These are phyloP conservation scores for Taiozyma sp. DNA, from an alignment of 1,139 yeast species.

Conservation along the genomic window DNA sequence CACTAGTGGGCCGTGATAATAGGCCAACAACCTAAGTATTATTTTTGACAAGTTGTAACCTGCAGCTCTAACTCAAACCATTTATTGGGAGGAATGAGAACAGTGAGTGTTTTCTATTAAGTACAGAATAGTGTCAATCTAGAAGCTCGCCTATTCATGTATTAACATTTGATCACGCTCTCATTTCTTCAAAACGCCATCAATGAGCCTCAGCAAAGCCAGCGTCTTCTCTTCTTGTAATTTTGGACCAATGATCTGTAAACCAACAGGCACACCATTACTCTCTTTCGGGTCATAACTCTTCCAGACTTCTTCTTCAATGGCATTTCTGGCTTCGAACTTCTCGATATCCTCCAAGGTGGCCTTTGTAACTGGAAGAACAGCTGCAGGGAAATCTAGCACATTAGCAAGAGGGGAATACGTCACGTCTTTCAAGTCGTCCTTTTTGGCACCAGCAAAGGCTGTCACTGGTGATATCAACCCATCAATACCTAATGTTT, in stretches of 20 bases:
- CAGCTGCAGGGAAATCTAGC: conserved; percentile 35
- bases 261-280: conserved; percentile 37
- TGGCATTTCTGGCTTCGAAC: conserved; percentile 2
- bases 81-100: too few relatives aligned
- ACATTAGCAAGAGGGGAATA: conserved; percentile 40
- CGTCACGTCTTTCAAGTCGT: conserved; percentile 14
- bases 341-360: conserved; percentile 23
- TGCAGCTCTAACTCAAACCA: too few relatives aligned
- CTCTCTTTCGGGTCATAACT: conserved; percentile 32
- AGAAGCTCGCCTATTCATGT: too few relatives aligned
- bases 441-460: conserved; percentile 36
- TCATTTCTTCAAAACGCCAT: neutral
- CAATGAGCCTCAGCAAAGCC: conserved; percentile 17
- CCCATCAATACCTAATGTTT: conserved; percentile 46
- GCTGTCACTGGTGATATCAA: conserved; percentile 43
- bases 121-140: too few relatives aligned
- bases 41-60: neutral
- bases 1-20: conserved; percentile 63
- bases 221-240: conserved; percentile 38
- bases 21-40: conserved; percentile 43
- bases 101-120: too few relatives aligned
- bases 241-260: conserved; percentile 37
- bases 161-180: neutral
- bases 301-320: conserved; percentile 11
- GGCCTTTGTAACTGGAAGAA: conserved; percentile 39